These are phyloP conservation scores for Diaporthe destruens DNA, from an alignment of 2,329 filamentous ascomycete species.

Conservation along the genomic window DNA sequence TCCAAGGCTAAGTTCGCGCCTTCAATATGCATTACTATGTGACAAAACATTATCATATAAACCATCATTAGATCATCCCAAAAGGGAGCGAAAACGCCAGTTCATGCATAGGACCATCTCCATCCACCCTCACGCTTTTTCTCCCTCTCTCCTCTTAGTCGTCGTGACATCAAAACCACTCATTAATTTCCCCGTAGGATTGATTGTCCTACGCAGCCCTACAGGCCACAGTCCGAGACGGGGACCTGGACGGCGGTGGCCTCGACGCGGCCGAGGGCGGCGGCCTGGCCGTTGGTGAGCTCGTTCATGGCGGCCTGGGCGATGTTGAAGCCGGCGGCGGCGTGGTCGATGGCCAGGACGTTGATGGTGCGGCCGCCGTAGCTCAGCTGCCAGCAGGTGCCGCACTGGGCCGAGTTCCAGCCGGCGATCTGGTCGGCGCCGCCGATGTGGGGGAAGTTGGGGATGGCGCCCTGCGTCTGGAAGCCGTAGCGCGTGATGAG, in stretches of 20 bases:
- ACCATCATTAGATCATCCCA: slow-evolving; percentile 15
- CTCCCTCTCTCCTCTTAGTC: background rate
- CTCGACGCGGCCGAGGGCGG: slow-evolving; percentile 64
- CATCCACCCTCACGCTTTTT: background rate
- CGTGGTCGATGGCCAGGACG: slow-evolving; percentile 68
- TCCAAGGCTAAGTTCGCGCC: slow-evolving; percentile 17
- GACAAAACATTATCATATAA: slow-evolving; percentile 35
- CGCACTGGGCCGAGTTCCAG: slow-evolving; percentile 71
- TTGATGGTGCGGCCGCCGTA: slow-evolving; percentile 66
- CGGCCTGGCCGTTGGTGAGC: slow-evolving; percentile 65
- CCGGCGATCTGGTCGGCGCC: slow-evolving; percentile 63
- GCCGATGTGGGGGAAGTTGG: slow-evolving; percentile 67
- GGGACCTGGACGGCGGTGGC: slow-evolving; percentile 61
- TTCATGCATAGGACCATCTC: background rate
- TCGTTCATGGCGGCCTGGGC: slow-evolving; percentile 67
- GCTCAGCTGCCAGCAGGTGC: slow-evolving; percentile 68
- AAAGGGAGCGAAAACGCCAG: background rate
- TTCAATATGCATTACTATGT: slow-evolving; percentile 26
- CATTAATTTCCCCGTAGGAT: too few species aligned
- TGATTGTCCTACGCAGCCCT: too few species aligned
- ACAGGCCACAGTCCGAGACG: slow-evolving; percentile 55
- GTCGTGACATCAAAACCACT: background rate
- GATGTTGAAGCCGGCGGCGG: slow-evolving; percentile 66
- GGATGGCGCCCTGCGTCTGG: slow-evolving; percentile 65
- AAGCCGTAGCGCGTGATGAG: slow-evolving; percentile 73